Evolutionary conservation across 2,329 filamentous ascomycete genomes (phyloP).

Genomic region (Apiospora phragmitis): DNA sequence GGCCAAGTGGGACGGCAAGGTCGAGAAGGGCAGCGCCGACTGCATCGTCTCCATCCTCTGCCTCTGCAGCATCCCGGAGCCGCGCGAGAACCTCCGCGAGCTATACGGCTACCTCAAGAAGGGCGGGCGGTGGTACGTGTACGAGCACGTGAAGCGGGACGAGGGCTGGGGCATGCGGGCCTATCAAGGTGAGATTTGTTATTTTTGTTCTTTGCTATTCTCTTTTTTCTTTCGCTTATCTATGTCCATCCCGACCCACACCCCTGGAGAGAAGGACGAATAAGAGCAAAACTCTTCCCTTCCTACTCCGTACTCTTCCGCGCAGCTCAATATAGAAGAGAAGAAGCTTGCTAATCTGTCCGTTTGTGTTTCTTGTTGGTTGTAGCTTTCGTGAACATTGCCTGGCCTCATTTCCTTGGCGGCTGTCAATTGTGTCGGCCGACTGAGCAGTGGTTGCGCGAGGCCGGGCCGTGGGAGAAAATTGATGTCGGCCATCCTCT

Average conservation of each 20-base stretch:
- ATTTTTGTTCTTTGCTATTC: not conserved
- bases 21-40: slow-evolving; percentile 54
- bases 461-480: slow-evolving; percentile 51
- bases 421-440: slow-evolving; percentile 52
- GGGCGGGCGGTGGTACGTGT: slow-evolving; percentile 63
- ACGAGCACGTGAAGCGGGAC: slow-evolving; percentile 56
- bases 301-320: not conserved
- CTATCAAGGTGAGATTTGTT: slow-evolving; percentile 51
- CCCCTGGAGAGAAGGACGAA: not conserved
- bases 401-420: slow-evolving; percentile 53
- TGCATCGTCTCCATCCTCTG: slow-evolving; percentile 63
- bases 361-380: slow-evolving; percentile 44
- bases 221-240: not conserved
- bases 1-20: slow-evolving; percentile 43
- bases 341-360: slow-evolving; percentile 26
- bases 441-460: slow-evolving; percentile 46
- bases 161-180: slow-evolving; percentile 39
- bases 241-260: not conserved
- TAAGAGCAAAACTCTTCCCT: not conserved
- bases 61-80: slow-evolving; percentile 64
- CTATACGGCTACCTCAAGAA: slow-evolving; percentile 60
- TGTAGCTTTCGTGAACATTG: slow-evolving; percentile 46
- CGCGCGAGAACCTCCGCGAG: slow-evolving; percentile 53
- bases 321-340: not conserved
- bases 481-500: slow-evolving; percentile 46